Evolutionary conservation across 805 yeast species (phyloP), one percentile per base, ranked within the genome.

Genomic region (Candida ponderosae): DNA sequence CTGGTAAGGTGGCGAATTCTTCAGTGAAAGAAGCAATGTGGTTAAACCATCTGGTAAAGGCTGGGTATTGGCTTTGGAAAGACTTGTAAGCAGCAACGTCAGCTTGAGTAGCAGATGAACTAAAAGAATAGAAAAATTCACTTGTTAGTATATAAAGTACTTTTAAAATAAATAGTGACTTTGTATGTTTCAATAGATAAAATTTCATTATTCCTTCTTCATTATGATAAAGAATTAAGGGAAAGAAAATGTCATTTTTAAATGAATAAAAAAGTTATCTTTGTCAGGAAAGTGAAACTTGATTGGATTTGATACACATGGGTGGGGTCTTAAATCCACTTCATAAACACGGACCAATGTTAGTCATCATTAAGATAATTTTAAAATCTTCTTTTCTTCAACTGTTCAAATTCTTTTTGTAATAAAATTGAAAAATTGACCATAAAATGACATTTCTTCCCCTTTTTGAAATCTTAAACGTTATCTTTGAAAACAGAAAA

Each of bases 41-140:
- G 82, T 86, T 86, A 79, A 83, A 87, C 97, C 97, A 93, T 79
- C 97, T 89, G 63, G 96, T 71, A 63, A 88, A 88, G 68, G 84
- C 81, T 68, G 97, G 96, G 85, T 70, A 90, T 68, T 81, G 69
- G 59, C 74, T 62, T 75, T 88, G 88, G 83, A 80, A 90, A 70
- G 96, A 88, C 76, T 86, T 79, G 90, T 80, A 90, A 59, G 77
- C 87, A 56, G 89, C 66, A 48, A 84, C 97, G 65, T 90, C 97
- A 63, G 96, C 96, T 73, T 87, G 96, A 58, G 97, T 72, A 51
- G 96, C 94, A 58, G 87, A 65, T 54, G 88, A 69, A 70, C 95
- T 86, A 48, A 21, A 17, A n/a, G 34, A 27, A 9, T 6, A 24
- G n/a, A 24, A 24, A 30, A 24, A 34, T 42, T 31, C 17, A 29